Evolutionary conservation across 345 rosid species (phyloP), one percentile per base, ranked within the genome.

Genomic region (Nephelium lappaceum): DNA sequence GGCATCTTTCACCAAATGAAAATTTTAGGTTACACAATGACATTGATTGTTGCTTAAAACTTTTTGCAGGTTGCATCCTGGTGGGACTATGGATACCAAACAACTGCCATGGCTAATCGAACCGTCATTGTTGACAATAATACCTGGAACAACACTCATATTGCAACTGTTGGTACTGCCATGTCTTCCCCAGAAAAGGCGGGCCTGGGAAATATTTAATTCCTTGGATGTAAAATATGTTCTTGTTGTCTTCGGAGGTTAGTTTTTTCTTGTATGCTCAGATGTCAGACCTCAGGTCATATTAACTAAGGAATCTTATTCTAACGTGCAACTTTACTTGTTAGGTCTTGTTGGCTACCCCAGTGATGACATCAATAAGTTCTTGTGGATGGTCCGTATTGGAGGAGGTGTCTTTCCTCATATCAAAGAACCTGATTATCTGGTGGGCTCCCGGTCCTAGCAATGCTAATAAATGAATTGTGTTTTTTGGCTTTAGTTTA

Each of bases 31-130:
- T 27, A 23, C 11, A 23, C 71, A 6, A 0, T 58, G 23, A 58
- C 63, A n/a, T 21, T 12, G 10, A 68, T 53, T 67, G 41, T 21
- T 64, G 18, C 43, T 69, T 24, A 47, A 51, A 72, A 49, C 65
- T 80, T 77, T 45, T 62, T 77, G 75, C 87, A 96, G 99, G 99
- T 96, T 83, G 99, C 98, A 71, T 96, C 98, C 61, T 94, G 98
- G 99, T 96, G 99, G 98, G 99, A 96, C 88, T 96, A 94, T 60
- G 99, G 99, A 78, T 96, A 96, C 80, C 99, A 96, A 85, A 96
- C 99, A 64, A 94, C 99, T 80, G 98, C 99, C 51, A 96, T 96
- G 98, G 99, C 99, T 72, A 96, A 94, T 64, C 93, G 99, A 81
- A 96, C 99, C 10, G 99, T 96, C 79, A 94, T 96, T 68, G 99